Conservation (phyloP, 1,284 basidiomycete genomes). For the Ceratobasidium sp. region DNA sequence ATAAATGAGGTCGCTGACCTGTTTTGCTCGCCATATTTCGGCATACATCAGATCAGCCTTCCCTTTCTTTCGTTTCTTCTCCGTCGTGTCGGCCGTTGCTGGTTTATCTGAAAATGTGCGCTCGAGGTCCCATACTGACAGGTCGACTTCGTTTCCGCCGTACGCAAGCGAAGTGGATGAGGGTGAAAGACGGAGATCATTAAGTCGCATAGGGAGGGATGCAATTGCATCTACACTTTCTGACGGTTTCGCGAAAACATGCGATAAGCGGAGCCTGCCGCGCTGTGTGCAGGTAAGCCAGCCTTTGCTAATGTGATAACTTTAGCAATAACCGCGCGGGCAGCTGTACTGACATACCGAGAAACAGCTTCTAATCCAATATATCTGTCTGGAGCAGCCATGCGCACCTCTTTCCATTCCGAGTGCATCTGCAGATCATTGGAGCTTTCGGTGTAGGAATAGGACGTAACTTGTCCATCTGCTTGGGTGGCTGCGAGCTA, state of each 20-base stretch:
- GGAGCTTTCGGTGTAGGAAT: conserved; percentile 13
- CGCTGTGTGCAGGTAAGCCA: conserved; percentile 71
- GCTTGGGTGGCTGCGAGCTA: conserved; percentile 32
- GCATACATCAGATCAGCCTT: conserved; percentile 68
- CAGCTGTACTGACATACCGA: conserved; percentile 56
- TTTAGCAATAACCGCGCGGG: background rate
- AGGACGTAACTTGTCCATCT: conserved; percentile 12
- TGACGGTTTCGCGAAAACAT: conserved; percentile 50
- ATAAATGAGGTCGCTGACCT: conserved; percentile 59
- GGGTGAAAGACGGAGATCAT: conserved; percentile 70
- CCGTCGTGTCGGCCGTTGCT: conserved; percentile 48
- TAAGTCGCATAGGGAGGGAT: conserved; percentile 70
- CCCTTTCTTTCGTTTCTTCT: conserved; percentile 69
- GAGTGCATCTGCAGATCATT: conserved; percentile 18
- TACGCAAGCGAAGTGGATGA: conserved; percentile 73
- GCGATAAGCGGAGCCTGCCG: conserved; percentile 69
- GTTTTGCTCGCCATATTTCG: conserved; percentile 83
- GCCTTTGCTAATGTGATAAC: conserved; percentile 55
- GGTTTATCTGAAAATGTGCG: conserved; percentile 63
- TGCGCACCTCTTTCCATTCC: conserved; percentile 23
- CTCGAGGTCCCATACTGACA: conserved; percentile 84
- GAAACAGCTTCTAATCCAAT: conserved; percentile 65
- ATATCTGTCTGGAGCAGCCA: conserved; percentile 60
- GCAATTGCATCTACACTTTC: conserved; percentile 51
- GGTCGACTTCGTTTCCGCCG: conserved; percentile 88